Evolutionary conservation across 208 protist genomes (phyloP), one percentile per base, ranked within the genome.

Genomic region (Endotrypanum monterogeii): DNA sequence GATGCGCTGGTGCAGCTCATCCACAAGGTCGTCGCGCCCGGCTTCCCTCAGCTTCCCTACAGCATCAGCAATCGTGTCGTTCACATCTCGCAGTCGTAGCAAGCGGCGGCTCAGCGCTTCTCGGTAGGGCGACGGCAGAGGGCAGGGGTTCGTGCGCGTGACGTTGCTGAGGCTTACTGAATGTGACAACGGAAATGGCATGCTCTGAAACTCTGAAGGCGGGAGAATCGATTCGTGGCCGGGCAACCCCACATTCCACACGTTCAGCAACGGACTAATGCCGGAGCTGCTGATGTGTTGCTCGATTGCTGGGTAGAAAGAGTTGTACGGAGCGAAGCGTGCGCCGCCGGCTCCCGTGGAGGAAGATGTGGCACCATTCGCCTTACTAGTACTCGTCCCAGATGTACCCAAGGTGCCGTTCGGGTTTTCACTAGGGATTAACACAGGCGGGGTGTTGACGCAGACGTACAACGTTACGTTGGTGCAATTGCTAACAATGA

Each of bases 241-340:
- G 1, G 91, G 90, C 28, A 96, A 70, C 1, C 91, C 94, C 14
- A 89, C 87, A 66, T 96, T 95, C 90, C 91, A 97, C 2, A 97
- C 69, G 70, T 96, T 97, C 18, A 97, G 84, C 58, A 88, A 83
- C 12, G 94, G 94, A 62, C 86, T 97, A 28, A 97, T 87, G 51
- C 94, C 94, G 0, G 94, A 89, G 66, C 55, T 82, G 57, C 81
- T 86, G 63, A 95, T 85, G 78, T 97, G 84, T 82, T 95, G 85
- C 76, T 96, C 91, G 37, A 97, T 80, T 18, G 89, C 93, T 4
- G 89, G 86, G 75, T 97, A 97, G 66, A 92, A 86, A 2, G 94
- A 91, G 83, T 97, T 97, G 76, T 97, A 97, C 41, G 94, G 94
- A 1, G 94, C 94, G 37, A 97, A 91, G 14, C 88, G 88, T 23